These are phyloP conservation scores for Penicillium sp. DNA, from an alignment of 2,329 filamentous ascomycete species.

Conservation along the genomic window DNA sequence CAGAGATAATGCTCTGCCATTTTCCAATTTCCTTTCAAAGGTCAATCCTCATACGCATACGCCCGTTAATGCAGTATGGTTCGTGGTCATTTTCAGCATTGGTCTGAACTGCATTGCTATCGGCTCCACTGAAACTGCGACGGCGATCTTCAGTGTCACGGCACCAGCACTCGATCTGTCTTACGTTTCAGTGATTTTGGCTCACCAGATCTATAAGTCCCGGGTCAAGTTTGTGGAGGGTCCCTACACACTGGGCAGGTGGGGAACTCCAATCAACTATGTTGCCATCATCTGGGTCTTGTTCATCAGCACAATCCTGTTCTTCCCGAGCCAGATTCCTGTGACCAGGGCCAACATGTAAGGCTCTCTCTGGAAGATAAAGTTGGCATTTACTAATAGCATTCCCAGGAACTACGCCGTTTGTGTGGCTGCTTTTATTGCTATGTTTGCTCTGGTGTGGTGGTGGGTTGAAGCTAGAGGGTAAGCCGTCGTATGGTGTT, in stretches of 20 bases:
- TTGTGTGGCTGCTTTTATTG: slow-evolving; percentile 49
- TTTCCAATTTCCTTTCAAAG: slow-evolving; percentile 57
- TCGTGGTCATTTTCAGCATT: slow-evolving; percentile 60
- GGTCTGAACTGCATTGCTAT: slow-evolving; percentile 52
- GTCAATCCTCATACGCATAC: slow-evolving; percentile 58
- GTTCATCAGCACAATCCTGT: slow-evolving; percentile 64
- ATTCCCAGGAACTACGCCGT: slow-evolving; percentile 49
- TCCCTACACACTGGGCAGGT: slow-evolving; percentile 58
- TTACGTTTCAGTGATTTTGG: slow-evolving; percentile 62
- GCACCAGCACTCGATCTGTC: slow-evolving; percentile 55
- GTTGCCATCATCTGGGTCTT: slow-evolving; percentile 62
- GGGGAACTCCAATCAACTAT: slow-evolving; percentile 57
- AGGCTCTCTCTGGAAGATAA: slow-evolving; percentile 2
- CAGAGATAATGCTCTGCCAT: slow-evolving; percentile 61
- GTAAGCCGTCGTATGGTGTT: slow-evolving; percentile 25
- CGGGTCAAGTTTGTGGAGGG: slow-evolving; percentile 57
- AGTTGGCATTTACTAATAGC: neutral
- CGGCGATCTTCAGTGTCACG: slow-evolving; percentile 55
- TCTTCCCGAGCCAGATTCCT: slow-evolving; percentile 52
- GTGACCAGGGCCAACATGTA: slow-evolving; percentile 53
- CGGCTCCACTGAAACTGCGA: slow-evolving; percentile 45
- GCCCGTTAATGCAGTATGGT: slow-evolving; percentile 64
- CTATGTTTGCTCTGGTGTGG: slow-evolving; percentile 52
- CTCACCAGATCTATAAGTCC: slow-evolving; percentile 56
- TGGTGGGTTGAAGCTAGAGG: slow-evolving; percentile 47